Evolutionary conservation across 768 basidiomycete species (phyloP).

Genomic region (Boletus tomentosulus): DNA sequence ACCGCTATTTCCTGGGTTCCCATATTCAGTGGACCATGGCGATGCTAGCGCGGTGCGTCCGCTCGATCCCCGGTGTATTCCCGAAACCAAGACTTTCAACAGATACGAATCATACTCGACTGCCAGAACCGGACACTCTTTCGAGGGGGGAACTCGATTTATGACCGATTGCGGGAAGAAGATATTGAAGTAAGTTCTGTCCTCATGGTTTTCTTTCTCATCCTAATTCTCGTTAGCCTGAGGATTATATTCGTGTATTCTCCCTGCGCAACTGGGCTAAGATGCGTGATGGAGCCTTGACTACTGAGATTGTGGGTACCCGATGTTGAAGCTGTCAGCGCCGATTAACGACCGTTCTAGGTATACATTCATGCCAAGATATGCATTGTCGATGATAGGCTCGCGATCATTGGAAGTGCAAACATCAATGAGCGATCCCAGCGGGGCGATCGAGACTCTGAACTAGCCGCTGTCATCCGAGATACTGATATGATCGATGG

Average conservation of each 20-base stretch:
- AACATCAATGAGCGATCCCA: conserved; percentile 98
- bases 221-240: conserved; percentile 53
- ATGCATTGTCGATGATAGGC: conserved; percentile 90
- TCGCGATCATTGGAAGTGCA: conserved; percentile 92
- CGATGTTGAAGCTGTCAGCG: background rate
- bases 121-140: conserved; percentile 89
- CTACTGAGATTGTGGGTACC: conserved; percentile 76
- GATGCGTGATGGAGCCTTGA: conserved; percentile 74
- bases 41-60: conserved; percentile 84
- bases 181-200: conserved; percentile 68
- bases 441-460: conserved; percentile 94
- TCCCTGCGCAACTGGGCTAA: conserved; percentile 93
- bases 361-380: conserved; percentile 78
- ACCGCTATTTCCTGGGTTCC: conserved; percentile 89
- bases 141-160: conserved; percentile 90
- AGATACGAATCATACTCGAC: conserved; percentile 93
- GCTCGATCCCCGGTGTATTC: background rate
- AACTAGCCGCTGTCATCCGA: conserved; percentile 86
- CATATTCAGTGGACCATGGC: conserved; percentile 86
- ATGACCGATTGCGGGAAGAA: conserved; percentile 75
- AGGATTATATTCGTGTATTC: conserved; percentile 89
- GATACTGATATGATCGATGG: conserved; percentile 97
- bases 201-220: background rate
- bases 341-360: conserved; percentile 32
- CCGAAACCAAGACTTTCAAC: background rate